Conservation (phyloP, 768 basidiomycete genomes). For the Agaricus blazei region DNA sequence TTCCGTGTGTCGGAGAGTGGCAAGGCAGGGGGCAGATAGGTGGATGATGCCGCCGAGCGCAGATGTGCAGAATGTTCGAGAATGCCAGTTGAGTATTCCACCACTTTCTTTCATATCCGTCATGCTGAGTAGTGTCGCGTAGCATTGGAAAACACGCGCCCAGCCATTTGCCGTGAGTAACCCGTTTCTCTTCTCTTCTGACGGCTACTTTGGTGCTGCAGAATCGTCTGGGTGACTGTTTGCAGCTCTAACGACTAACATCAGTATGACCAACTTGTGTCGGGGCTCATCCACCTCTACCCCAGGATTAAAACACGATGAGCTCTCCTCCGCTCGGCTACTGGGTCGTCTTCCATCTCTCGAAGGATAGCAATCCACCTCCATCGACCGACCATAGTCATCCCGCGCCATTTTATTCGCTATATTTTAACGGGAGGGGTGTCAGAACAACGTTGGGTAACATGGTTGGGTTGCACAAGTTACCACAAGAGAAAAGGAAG, state of each 20-base stretch:
- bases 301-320: slow-evolving; percentile 12
- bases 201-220: slow-evolving; percentile 63
- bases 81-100: slow-evolving; percentile 35
- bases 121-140: slow-evolving; percentile 6
- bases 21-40: slow-evolving; percentile 37
- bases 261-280: slow-evolving; percentile 23
- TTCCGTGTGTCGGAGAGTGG: slow-evolving; percentile 76
- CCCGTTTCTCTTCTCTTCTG: slow-evolving; percentile 77
- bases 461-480: slow-evolving; percentile 72
- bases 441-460: slow-evolving; percentile 78
- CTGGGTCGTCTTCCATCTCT: slow-evolving; percentile 25
- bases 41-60: slow-evolving; percentile 54
- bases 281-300: slow-evolving; percentile 22
- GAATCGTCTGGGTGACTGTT: slow-evolving; percentile 49
- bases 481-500: slow-evolving; percentile 80
- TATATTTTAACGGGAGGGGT: slow-evolving; percentile 80
- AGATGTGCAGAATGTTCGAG: slow-evolving; percentile 79
- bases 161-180: slow-evolving; percentile 81
- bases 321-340: slow-evolving; percentile 2
- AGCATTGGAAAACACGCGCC: slow-evolving; percentile 57
- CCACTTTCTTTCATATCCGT: neutral
- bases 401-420: slow-evolving; percentile 81
- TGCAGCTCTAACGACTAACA: slow-evolving; percentile 19
- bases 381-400: slow-evolving; percentile 41
- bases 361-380: slow-evolving; percentile 23